Base-by-base conservation (phyloP, 345 rosid genomes). In the Salix caprea region DNA sequence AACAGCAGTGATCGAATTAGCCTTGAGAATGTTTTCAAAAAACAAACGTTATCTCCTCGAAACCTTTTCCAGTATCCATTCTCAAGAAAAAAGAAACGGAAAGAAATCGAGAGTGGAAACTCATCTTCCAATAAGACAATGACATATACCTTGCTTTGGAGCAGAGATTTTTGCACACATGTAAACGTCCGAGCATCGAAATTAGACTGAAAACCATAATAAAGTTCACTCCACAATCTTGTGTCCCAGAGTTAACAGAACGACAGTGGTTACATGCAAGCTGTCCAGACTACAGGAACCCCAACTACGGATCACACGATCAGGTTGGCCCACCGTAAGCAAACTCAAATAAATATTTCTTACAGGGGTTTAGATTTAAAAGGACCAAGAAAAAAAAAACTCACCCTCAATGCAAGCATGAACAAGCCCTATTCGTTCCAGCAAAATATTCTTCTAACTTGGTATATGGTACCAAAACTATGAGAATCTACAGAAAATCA, bases 351-450 rank as follows among this genome's bases (percentile, higher is more conserved):
- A 46, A 28, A 21, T 68, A 40, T 48, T 16, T 70, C 61, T 14
- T 69, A 69, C 32, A 16, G 14, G 2, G 37, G 28, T 6, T 16
- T 36, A 10, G 30, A 30, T 71, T 71, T 30, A 71, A 58, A 52
- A 18, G 1, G 4, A 18, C 19, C 44, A 42, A 21, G 8, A 30
- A 48, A 4, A 19, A n/a, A 52, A 15, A 7, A 46, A 15, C 16
- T 21, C 16, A 40, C 60, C 72, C 74, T 65, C 70, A 16, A 36
- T 15, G 28, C 44, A 2, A 34, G 50, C 14, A 65, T 18, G 19
- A 65, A 77, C 71, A 65, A 52, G 7, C 37, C 80, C 23, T 54
- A 11, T 37, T 44, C 10, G 44, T 16, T 48, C 58, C 78, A 66
- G 13, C n/a, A 12, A 65, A 18, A 40, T 24, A 19, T 24, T 30